Evolutionary conservation across 345 rosid genomes (phyloP).

Genomic region (Eucalyptus erythrocorys): DNA sequence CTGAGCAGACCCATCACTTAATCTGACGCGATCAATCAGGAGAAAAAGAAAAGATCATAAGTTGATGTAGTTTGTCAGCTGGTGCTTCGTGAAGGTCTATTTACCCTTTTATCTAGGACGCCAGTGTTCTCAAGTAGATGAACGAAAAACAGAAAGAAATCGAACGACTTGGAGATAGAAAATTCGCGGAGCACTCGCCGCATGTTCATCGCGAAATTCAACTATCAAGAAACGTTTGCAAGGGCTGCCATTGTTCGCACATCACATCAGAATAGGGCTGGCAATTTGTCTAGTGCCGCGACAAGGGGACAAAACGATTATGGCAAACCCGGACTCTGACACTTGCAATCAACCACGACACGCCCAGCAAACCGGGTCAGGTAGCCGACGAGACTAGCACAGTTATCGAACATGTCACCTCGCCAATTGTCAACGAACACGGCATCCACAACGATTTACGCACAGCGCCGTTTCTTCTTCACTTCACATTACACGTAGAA

Average conservation of each 20-base stretch:
- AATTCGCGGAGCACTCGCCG: not conserved
- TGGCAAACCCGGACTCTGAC: not conserved
- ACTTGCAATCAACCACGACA: not conserved
- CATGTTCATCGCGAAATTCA: not conserved
- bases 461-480: not conserved
- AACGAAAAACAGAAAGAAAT: not conserved
- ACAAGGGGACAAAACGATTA: not conserved
- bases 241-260: not conserved
- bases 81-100: not conserved
- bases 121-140: not conserved
- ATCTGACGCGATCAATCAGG: not conserved
- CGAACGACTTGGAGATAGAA: not conserved
- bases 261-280: not conserved
- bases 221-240: not conserved
- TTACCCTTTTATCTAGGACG: not conserved
- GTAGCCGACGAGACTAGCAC: not conserved
- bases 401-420: not conserved
- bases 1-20: conserved; percentile 33
- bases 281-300: not conserved
- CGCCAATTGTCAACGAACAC: not conserved
- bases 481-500: not conserved
- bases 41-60: not conserved
- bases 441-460: not conserved
- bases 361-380: not conserved
- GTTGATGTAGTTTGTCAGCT: not conserved